These are phyloP conservation scores for Tetragonia tetragonoides DNA, from an alignment of 148 eudicot species.

Conservation along the genomic window DNA sequence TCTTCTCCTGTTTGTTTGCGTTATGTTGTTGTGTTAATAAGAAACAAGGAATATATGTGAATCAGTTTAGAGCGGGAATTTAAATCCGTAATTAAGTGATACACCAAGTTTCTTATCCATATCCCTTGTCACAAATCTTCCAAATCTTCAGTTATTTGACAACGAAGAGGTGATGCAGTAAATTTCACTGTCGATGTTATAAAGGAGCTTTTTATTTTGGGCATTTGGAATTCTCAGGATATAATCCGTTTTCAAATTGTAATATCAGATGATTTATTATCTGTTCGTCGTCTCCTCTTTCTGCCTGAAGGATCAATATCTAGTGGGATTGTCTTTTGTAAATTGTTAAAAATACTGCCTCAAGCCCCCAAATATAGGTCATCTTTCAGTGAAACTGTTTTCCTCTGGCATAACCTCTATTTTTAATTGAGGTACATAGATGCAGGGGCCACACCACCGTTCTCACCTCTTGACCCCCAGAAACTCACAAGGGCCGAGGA, in stretches of 20 bases:
- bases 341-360: too few species aligned
- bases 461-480: neutral
- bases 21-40: neutral
- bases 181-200: neutral
- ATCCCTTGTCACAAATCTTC: too few species aligned
- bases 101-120: too few species aligned
- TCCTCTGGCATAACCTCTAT: too few species aligned
- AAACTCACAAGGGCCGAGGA: neutral
- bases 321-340: too few species aligned
- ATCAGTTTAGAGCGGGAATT: neutral
- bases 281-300: neutral
- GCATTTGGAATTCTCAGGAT: neutral
- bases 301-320: neutral
- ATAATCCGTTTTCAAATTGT: neutral
- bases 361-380: too few species aligned
- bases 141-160: too few species aligned
- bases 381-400: too few species aligned
- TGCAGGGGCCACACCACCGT: neutral
- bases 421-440: neutral
- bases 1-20: neutral
- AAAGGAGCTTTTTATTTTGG: neutral
- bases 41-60: neutral
- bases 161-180: too few species aligned
- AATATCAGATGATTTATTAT: neutral
- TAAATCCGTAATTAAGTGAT: too few species aligned